Base-by-base conservation (phyloP, 2,329 filamentous ascomycete genomes). In the Fusarium sarcochroum region DNA sequence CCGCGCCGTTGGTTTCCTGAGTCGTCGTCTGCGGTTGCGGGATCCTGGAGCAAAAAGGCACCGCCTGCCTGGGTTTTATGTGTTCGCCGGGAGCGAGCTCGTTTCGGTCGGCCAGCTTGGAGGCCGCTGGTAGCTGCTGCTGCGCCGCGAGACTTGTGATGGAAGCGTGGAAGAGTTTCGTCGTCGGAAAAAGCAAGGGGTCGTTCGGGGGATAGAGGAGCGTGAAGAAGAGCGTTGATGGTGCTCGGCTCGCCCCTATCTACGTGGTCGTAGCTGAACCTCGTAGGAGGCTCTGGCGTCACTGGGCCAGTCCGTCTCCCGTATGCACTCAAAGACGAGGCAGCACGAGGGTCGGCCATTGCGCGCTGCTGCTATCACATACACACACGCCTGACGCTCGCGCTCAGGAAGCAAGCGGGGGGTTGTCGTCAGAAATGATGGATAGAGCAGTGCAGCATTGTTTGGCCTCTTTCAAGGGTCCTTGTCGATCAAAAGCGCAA, bases 11-110 rank as follows among this genome's bases (percentile, higher is more conserved):
- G 80, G 37, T 61, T 74, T 42, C 75, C 76, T 17, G 71, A 63
- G 41, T 79, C 79, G 23, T 75, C 77, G 20, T 75, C 73, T 25
- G 73, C 73, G n/a, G 68, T 71, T 20, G 84, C 72, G 4, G 80
- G 73, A 66, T 85, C 84, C 30, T 82, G 77, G 15, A 88, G 79
- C 51, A 88, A 79, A 69, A 88, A 88, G 9, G 82, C 83, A 46
- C 85, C 83, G 65, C 79, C 82, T 7, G 84, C 79, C 17, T 84
- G 80, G 30, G 80, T 77, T 71, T 81, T 86, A 53, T 82, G 78
- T 41, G 71, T 76, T 60, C 76, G 72, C 44, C 75, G 73, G 20
- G 70, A 57, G 46, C 59, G 67, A 21, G 64, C 48, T 60, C 77
- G 74, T 35, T 73, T 74, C 23, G 70, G 67, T 27, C 68, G 71